Evolutionary conservation across 2,329 filamentous ascomycete species (phyloP), one percentile per base, ranked within the genome.

Genomic region (Cladophialophora chaetospira): DNA sequence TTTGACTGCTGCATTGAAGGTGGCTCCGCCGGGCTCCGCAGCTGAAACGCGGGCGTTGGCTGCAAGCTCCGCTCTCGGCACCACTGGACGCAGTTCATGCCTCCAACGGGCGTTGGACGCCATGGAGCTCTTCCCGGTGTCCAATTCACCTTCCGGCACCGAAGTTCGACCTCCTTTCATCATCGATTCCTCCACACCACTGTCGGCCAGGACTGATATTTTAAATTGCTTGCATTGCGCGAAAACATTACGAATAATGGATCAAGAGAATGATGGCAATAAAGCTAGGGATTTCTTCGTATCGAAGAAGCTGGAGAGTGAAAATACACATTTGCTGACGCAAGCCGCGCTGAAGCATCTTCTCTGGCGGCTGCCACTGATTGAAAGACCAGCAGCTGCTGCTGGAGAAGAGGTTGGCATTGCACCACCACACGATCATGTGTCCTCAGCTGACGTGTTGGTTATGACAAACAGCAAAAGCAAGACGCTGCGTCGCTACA

Each of bases 11-110:
- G 90, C 92, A 2, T 79, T 90, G 60, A 81, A 82, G 56, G 82
- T 85, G 5, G 89, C 92, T 0, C 93, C 93, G 0, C 84, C 88
- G 33, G 88, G 88, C 10, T 96, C 91, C 1, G 83, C 84, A 19
- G 87, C 89, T 2, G 79, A 83, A 49, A 76, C 81, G 9, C 77
- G 84, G 42, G 80, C 82, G 11, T 72, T 85, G 3, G 81, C 82
- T 10, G 81, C 83, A 60, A 82, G 82, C 66, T 80, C 83, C 5
- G 76, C 86, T 2, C 76, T 86, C 26, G 76, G 79, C n/a, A 78
- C 82, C 50, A 70, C 76, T 5, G 74, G 79, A 52, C 79, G 63
- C 46, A 42, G 35, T 36, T 50, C 48, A 19, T 65, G 60, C 45
- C 58, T 61, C 17, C n/a, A 29, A 11, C 54, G 82, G 29, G 71